Percentiles rank a stretch among this genome's conserved stretches.
Evolutionary conservation across 257 asterid species (phyloP).

Genomic region (Nicotiana otophora): DNA sequence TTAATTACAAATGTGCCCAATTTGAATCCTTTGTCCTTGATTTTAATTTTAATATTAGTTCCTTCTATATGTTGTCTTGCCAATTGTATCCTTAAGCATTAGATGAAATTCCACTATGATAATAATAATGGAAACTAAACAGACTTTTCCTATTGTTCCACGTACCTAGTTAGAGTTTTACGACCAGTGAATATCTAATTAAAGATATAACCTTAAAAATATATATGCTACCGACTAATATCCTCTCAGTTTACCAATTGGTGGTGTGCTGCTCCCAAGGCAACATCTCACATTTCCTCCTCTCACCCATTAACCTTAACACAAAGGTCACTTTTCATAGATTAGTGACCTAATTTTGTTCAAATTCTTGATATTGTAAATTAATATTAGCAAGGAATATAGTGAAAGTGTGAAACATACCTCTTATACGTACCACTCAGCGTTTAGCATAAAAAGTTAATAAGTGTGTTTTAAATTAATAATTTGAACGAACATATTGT

Average conservation of each 20-base stretch:
- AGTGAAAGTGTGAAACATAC: background rate
- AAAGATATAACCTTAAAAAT: background rate
- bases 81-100: no score
- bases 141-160: background rate
- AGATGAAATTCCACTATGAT: no score
- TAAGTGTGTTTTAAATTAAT: background rate
- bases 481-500: background rate
- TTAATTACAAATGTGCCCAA: no score
- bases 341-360: background rate
- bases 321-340: background rate
- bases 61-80: no score
- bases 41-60: no score
- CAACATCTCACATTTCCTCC: background rate
- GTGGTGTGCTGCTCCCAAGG: slow-evolving; percentile 22
- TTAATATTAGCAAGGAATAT: background rate
- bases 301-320: background rate
- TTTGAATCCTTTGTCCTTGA: no score
- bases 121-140: no score
- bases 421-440: no score
- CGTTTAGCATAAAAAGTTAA: no score
- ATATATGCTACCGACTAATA: background rate
- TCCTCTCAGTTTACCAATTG: slow-evolving; percentile 1
- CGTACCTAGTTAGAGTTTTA: background rate
- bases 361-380: background rate
- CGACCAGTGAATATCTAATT: background rate